A percentile compares a stretch with the other conserved stretches of the same genome.
Conservation (phyloP, 148 eudicot genomes). For the Chenopodium album region DNA sequence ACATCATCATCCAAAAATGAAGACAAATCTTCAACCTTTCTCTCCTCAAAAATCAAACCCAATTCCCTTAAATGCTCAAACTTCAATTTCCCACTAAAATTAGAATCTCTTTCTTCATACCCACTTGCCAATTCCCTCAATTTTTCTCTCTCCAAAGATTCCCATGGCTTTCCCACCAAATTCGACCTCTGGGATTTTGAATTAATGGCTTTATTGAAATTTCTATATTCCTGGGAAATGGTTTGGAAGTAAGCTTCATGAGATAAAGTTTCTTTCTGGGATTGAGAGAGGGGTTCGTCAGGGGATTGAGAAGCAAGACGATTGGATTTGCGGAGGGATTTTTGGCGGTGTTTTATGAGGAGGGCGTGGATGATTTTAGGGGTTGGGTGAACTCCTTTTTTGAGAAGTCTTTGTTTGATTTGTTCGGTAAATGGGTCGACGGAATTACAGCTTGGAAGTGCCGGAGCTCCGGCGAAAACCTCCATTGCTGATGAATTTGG, state of each 20-base stretch:
- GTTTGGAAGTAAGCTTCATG: constrained; percentile 57
- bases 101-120: constrained; percentile 26
- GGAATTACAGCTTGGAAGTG: constrained; percentile 31
- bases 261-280: constrained; percentile 35
- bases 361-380: constrained; percentile 86
- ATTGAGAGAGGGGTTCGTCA: constrained; percentile 25
- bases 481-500: constrained; percentile 50
- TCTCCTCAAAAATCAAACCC: constrained; percentile 57
- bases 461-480: constrained; percentile 46
- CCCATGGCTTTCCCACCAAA: constrained; percentile 80
- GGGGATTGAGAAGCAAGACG: constrained; percentile 36
- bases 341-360: constrained; percentile 76
- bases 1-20: constrained; percentile 76
- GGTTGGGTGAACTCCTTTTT: constrained; percentile 62
- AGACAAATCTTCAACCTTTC: constrained; percentile 51
- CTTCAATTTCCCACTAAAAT: constrained; percentile 48
- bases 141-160: constrained; percentile 44
- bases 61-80: constrained; percentile 64
- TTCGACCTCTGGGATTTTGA: constrained; percentile 12
- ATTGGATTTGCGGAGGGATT: constrained; percentile 58
- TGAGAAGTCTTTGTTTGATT: constrained; percentile 58
- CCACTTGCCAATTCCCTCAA: constrained; percentile 45
- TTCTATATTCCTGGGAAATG: constrained; percentile 56
- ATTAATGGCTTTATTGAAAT: constrained; percentile 31
- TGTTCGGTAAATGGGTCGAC: constrained; percentile 38